These are phyloP conservation scores for Triadica sebifera DNA, from an alignment of 345 rosid genomes.

Conservation along the genomic window DNA sequence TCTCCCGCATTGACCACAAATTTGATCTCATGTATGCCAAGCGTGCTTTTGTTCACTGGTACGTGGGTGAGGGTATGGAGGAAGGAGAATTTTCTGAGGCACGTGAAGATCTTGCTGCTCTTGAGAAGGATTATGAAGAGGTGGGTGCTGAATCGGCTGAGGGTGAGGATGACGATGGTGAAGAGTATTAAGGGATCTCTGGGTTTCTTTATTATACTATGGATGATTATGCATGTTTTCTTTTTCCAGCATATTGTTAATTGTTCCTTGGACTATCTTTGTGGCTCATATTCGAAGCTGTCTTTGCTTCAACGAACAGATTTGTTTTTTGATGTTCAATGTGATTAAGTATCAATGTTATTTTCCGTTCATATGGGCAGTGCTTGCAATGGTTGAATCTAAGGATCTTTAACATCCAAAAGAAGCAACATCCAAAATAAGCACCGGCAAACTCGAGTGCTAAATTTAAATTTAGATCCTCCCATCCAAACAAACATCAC, in stretches of 20 bases:
- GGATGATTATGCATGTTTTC: background rate
- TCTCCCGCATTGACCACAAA: conserved; percentile 29
- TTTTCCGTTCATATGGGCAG: background rate
- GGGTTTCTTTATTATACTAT: background rate
- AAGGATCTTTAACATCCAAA: too few relatives aligned
- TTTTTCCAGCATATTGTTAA: too few relatives aligned
- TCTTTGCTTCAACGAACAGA: background rate
- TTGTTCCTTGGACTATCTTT: too few relatives aligned
- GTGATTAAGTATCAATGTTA: background rate
- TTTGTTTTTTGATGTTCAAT: background rate
- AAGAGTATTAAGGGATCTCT: background rate
- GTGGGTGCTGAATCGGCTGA: conserved; percentile 28
- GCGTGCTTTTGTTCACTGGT: conserved; percentile 34
- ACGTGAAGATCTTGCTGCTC: conserved; percentile 35
- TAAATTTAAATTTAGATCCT: too few relatives aligned
- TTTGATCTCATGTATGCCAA: conserved; percentile 33
- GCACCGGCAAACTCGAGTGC: too few relatives aligned
- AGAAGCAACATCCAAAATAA: too few relatives aligned
- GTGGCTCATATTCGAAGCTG: background rate
- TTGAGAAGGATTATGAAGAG: conserved; percentile 32
- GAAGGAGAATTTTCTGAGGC: conserved; percentile 35
- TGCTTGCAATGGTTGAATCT: too few relatives aligned
- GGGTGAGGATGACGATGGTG: conserved; percentile 23
- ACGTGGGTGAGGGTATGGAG: conserved; percentile 35
- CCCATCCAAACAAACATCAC: too few relatives aligned